Base-by-base conservation (phyloP, 129 eudicot species). In the Lonicera japonica region DNA sequence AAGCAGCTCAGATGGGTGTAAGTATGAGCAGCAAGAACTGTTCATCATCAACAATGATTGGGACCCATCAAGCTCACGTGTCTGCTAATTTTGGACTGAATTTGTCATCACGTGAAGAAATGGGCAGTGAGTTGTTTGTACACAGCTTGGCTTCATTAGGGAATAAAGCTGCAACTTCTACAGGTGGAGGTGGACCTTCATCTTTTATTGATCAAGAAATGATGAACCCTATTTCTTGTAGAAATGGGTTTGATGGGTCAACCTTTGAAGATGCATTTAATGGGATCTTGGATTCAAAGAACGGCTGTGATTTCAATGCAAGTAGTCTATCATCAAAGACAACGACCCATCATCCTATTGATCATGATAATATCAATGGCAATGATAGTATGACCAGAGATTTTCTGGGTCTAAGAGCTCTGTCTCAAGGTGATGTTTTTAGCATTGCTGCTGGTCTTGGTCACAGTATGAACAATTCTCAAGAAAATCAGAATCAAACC, bases 1-100 rank as follows among this genome's bases (percentile, higher is more conserved):
- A 83, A 76, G 99, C 99, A 74, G 95, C 95, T 45, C 92, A 88
- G 75, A 85, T 94, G 83, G 99, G 96, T 71, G 77, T 96, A 59
- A 75, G 77, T 68, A 73, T 85, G 61, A 85, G 87, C 86, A 48
- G 36, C 36, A 29, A 29, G 36, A 29, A 29, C 36, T 29, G 80
- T 51, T 16, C 69, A 54, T 5, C 69, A 15, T 60, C 65, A 57
- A 77, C 63, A 65, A 70, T 65, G 56, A 74, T 14, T 57, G 69
- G 65, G 17, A 69, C 82, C 77, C 89, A 79, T 66, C 79, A 77
- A 40, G 53, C 57, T 86, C 91, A 89, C 90, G 86, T 86, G 91
- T 60, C 82, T 67, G 77, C 76, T 59, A 80, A 76, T 4, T 73
- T 73, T 67, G 77, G 83, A 58, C 70, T 78, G 11, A 70, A 78